Percentiles rank a stretch among this genome's conserved stretches.
Conservation (phyloP, 805 yeast genomes). For the Candida maris region DNA sequence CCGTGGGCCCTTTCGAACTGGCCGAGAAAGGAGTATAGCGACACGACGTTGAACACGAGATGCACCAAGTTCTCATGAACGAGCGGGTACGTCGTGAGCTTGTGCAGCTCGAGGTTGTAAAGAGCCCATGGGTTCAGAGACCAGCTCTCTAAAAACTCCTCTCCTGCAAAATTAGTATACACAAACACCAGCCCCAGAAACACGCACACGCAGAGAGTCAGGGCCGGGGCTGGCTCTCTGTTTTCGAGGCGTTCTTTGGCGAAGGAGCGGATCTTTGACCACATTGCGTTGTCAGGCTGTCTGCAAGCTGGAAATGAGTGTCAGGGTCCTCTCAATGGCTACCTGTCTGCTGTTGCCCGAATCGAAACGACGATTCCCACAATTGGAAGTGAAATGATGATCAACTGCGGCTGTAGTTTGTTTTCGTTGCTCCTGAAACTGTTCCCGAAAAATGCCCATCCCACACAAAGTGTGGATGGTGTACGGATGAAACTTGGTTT, state of each 20-base stretch:
- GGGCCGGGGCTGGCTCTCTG: conserved; percentile 35
- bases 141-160: conserved; percentile 35
- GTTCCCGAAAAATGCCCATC: no score
- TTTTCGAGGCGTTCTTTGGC: background rate
- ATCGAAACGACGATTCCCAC: no score
- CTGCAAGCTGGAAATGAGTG: background rate
- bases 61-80: conserved; percentile 63
- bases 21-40: conserved; percentile 57
- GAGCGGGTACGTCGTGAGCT: conserved; percentile 69
- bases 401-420: no score
- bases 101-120: conserved; percentile 42
- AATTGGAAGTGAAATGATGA: no score
- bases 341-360: no score
- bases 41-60: conserved; percentile 53
- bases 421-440: no score
- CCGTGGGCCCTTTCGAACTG: conserved; percentile 72
- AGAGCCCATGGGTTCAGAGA: conserved; percentile 56
- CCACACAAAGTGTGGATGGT: no score
- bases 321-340: no score
- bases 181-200: conserved; percentile 48
- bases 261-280: no score
- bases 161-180: conserved; percentile 26
- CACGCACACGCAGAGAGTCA: conserved; percentile 56
- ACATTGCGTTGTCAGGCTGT: background rate
- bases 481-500: no score